These are phyloP conservation scores for Candida dubliniensis DNA, from an alignment of 1,139 yeast species.

Conservation along the genomic window DNA sequence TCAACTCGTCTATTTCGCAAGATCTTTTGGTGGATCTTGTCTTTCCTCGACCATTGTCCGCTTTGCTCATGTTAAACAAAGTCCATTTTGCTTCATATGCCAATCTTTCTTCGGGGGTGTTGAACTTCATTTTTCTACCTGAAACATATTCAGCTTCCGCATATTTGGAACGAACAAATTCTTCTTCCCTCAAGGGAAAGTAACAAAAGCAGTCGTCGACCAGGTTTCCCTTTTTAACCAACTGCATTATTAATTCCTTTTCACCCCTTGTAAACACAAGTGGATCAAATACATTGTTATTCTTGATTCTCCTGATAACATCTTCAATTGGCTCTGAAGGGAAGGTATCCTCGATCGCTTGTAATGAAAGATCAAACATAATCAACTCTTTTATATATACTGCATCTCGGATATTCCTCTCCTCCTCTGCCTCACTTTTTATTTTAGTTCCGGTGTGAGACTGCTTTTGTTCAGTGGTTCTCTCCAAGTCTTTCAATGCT, in stretches of 20 bases:
- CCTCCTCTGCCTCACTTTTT: background rate
- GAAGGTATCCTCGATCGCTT: conserved; percentile 10
- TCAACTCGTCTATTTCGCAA: conserved; percentile 7
- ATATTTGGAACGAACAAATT: conserved; percentile 20
- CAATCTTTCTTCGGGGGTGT: conserved; percentile 30
- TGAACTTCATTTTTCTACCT: conserved; percentile 29
- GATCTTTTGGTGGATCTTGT: conserved; percentile 8
- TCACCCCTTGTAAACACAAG: conserved; percentile 19
- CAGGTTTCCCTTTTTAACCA: conserved; percentile 6
- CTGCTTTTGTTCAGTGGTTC: too few species aligned
- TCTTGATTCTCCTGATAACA: conserved; percentile 8
- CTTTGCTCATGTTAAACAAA: conserved; percentile 15
- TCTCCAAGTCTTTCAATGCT: background rate
- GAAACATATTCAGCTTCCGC: conserved; percentile 23
- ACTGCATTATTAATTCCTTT: conserved; percentile 12
- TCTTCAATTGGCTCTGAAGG: conserved; percentile 10
- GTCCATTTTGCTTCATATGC: conserved; percentile 42
- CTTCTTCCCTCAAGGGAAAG: conserved; percentile 17
- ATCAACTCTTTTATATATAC: background rate
- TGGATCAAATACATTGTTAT: conserved; percentile 6
- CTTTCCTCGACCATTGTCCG: conserved; percentile 5
- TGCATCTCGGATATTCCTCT: background rate
- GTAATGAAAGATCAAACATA: conserved; percentile 14
- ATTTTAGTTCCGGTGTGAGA: background rate
- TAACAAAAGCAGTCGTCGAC: conserved; percentile 13